Evolutionary conservation across 139 green algal genomes (phyloP).

Genomic region (Gonium pectorale): DNA sequence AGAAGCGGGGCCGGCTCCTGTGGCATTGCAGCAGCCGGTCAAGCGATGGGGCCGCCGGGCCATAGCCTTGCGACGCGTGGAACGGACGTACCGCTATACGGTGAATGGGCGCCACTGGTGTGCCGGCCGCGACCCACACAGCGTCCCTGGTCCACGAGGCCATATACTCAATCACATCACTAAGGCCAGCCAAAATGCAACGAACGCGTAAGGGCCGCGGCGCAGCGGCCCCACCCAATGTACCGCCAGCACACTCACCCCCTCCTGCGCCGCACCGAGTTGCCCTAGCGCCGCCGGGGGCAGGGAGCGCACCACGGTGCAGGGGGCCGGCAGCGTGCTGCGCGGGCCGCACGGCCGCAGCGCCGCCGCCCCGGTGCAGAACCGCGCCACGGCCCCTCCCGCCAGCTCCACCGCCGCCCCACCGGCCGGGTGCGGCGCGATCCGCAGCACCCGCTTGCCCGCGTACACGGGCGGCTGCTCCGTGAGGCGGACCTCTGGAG

Average conservation of each 20-base stretch:
- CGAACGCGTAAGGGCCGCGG: too few species aligned
- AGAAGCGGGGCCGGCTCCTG: conserved; percentile 57
- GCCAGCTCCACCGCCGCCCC: conserved; percentile 52
- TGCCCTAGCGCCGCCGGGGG: background rate
- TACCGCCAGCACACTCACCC: background rate
- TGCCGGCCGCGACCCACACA: too few species aligned
- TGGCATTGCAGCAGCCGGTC: too few species aligned
- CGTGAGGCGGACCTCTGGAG: background rate
- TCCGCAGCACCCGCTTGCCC: conserved; percentile 22
- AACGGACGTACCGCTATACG: too few species aligned
- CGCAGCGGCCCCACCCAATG: too few species aligned
- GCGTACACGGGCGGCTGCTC: conserved; percentile 23
- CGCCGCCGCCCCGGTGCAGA: background rate
- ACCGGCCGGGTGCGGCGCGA: conserved; percentile 33
- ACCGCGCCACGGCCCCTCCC: conserved; percentile 19
- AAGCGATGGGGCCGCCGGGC: too few species aligned
- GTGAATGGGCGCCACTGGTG: too few species aligned
- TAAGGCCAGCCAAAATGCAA: too few species aligned
- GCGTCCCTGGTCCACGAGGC: too few species aligned
- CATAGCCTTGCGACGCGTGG: too few species aligned
- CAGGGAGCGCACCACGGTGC: background rate
- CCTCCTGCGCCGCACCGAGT: background rate
- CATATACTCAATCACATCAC: too few species aligned
- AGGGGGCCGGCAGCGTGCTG: conserved; percentile 19
- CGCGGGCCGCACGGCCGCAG: background rate